Evolutionary conservation across 495 filamentous ascomycete species (phyloP).

Genomic region (Mycothermus thermophilus): DNA sequence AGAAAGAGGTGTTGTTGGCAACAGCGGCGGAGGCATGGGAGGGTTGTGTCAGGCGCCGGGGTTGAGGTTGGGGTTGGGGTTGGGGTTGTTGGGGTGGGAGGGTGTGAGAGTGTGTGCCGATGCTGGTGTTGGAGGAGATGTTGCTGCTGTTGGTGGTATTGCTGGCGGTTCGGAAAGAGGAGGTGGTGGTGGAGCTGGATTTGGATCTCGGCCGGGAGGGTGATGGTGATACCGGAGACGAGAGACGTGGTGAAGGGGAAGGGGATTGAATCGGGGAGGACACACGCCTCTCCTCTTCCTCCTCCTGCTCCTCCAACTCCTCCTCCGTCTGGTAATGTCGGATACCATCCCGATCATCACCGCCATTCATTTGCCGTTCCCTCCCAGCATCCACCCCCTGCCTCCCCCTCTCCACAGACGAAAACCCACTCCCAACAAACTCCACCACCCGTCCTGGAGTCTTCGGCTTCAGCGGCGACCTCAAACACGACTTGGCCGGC

Average conservation of each 20-base stretch:
- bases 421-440: slow-evolving; percentile 28
- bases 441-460: slow-evolving; percentile 35
- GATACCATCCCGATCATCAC: background rate
- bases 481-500: slow-evolving; percentile 37
- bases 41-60: too few species aligned
- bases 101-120: too few species aligned
- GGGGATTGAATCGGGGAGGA: background rate
- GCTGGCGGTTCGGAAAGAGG: too few species aligned
- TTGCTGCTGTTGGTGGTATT: background rate
- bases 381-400: slow-evolving; percentile 13
- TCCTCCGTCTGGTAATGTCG: background rate
- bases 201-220: too few species aligned
- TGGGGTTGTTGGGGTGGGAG: slow-evolving; percentile 1
- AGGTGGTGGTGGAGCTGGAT: background rate
- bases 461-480: slow-evolving; percentile 37
- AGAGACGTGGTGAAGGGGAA: background rate
- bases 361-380: background rate
- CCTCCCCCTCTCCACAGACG: slow-evolving; percentile 22
- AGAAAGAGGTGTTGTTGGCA: too few species aligned
- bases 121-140: background rate
- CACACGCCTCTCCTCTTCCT: background rate
- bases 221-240: background rate
- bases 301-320: too few species aligned
- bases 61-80: slow-evolving; percentile 1
- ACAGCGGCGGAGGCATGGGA: too few species aligned